phyloP scores from a whole-genome alignment of 2,329 filamentous ascomycete species.

The Fusarium mangiferae region DNA sequence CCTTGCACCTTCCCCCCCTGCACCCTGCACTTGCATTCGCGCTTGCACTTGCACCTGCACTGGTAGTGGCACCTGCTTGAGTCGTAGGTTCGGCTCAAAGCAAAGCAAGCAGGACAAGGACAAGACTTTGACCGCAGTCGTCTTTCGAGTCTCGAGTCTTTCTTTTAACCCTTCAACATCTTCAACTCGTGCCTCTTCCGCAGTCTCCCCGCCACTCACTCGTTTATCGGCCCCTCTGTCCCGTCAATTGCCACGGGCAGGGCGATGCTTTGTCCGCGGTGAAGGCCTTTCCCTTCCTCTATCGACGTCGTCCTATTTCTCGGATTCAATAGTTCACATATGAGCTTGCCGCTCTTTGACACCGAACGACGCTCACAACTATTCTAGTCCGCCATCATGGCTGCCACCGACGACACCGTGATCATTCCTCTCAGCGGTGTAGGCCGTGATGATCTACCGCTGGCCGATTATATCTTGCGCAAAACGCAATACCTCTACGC shows the following conservation, averaged over 20 bases:
- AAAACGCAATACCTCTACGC: conserved; percentile 63
- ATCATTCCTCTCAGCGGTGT: conserved; percentile 41
- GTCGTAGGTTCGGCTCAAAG: conserved; percentile 36
- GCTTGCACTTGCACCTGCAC: conserved; percentile 31
- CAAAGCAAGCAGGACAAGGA: conserved; percentile 5
- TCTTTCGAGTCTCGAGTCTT: conserved; percentile 43
- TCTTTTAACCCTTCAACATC: conserved; percentile 42
- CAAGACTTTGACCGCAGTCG: conserved; percentile 45
- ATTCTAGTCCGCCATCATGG: conserved; percentile 50
- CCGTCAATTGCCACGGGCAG: conserved; percentile 51
- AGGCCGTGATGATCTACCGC: conserved; percentile 37
- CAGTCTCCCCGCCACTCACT: conserved; percentile 39
- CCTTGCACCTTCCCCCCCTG: conserved; percentile 25
- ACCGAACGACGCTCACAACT: conserved; percentile 39
- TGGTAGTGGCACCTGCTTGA: conserved; percentile 43
- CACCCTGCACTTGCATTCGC: conserved; percentile 31
- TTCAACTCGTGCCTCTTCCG: conserved; percentile 41
- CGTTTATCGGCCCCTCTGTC: conserved; percentile 35
- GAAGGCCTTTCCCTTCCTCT: conserved; percentile 43
- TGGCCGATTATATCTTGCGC: conserved; percentile 57
- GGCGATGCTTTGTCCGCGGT: conserved; percentile 54
- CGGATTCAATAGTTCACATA: conserved; percentile 33
- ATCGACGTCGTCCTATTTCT: conserved; percentile 26
- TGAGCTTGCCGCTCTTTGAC: conserved; percentile 39
- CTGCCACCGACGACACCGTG: conserved; percentile 47